Percentiles rank a stretch among this genome's conserved stretches.
These are phyloP conservation scores for Metschnikowia arizonensis DNA, from an alignment of 805 yeast species.

Conservation along the genomic window DNA sequence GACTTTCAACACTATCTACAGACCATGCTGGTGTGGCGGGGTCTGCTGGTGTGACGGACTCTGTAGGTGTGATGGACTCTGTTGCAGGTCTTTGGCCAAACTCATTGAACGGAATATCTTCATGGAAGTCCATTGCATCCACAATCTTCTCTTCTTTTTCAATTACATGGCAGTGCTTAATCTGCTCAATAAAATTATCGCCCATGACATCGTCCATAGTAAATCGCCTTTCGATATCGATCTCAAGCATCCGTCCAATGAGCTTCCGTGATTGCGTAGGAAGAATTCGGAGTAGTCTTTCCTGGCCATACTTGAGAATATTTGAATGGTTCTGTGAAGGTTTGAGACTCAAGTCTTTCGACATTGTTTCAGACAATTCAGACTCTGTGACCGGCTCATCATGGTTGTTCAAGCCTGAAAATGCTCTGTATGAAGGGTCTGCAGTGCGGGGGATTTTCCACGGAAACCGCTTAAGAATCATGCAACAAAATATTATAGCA, in stretches of 20 bases:
- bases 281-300: constrained; percentile 63
- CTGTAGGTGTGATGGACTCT: constrained; percentile 6
- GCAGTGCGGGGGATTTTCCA: constrained; percentile 87
- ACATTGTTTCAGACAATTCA: constrained; percentile 11
- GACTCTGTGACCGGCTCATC: constrained; percentile 13
- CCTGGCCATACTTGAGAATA: constrained; percentile 52
- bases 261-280: constrained; percentile 64
- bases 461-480: constrained; percentile 83
- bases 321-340: constrained; percentile 6
- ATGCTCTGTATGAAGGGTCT: constrained; percentile 73
- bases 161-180: constrained; percentile 49
- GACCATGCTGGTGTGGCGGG: background rate
- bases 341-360: constrained; percentile 13
- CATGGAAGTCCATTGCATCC: constrained; percentile 4
- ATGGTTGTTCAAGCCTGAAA: constrained; percentile 24
- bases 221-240: constrained; percentile 57
- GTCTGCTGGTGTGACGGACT: constrained; percentile 1
- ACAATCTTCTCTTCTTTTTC: constrained; percentile 11
- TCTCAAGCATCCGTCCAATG: constrained; percentile 59
- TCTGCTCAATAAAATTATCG: constrained; percentile 55
- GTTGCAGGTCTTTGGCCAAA: constrained; percentile 4
- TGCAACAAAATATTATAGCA: constrained; percentile 89
- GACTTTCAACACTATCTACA: background rate
- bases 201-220: constrained; percentile 51
- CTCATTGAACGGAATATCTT: background rate